These are phyloP conservation scores for Parmales sp. DNA, from an alignment of 108 stramenopile genomes.

Conservation along the genomic window DNA sequence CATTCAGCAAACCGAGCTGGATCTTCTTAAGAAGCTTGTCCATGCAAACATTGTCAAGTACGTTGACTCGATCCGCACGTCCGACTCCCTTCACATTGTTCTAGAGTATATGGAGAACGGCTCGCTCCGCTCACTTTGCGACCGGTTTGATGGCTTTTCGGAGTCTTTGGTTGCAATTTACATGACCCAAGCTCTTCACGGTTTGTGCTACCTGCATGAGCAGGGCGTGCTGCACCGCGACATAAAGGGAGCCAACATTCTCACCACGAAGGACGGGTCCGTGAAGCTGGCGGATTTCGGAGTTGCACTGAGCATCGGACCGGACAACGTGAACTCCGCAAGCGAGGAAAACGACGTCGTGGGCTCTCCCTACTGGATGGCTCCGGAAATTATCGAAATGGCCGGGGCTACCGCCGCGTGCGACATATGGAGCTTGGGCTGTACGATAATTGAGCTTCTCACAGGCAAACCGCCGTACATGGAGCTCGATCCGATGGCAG, in stretches of 20 bases:
- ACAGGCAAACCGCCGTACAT: constrained; percentile 46
- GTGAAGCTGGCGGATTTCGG: constrained; percentile 43
- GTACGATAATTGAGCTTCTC: constrained; percentile 43
- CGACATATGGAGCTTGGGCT: constrained; percentile 37
- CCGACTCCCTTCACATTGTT: constrained; percentile 34
- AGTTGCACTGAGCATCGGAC: constrained; percentile 17
- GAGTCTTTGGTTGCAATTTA: constrained; percentile 43
- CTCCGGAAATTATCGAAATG: constrained; percentile 50
- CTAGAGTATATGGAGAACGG: constrained; percentile 42
- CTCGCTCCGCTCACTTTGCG: constrained; percentile 6
- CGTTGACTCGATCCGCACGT: constrained; percentile 33
- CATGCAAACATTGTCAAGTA: constrained; percentile 54
- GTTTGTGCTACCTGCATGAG: constrained; percentile 43
- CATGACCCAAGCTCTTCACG: constrained; percentile 37
- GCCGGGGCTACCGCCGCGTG: constrained; percentile 37
- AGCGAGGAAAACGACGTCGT: constrained; percentile 22
- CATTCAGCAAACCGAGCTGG: constrained; percentile 26
- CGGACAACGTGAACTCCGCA: neutral
- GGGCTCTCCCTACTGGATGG: constrained; percentile 50
- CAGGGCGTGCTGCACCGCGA: constrained; percentile 51
- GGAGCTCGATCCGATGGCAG: constrained; percentile 41
- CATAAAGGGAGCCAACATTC: constrained; percentile 52
- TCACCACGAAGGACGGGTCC: constrained; percentile 27
- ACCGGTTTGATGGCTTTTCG: constrained; percentile 37
- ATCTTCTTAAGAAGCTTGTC: constrained; percentile 42